These are phyloP conservation scores for Russula griseocarnosa DNA, from an alignment of 768 basidiomycete species.

Conservation along the genomic window DNA sequence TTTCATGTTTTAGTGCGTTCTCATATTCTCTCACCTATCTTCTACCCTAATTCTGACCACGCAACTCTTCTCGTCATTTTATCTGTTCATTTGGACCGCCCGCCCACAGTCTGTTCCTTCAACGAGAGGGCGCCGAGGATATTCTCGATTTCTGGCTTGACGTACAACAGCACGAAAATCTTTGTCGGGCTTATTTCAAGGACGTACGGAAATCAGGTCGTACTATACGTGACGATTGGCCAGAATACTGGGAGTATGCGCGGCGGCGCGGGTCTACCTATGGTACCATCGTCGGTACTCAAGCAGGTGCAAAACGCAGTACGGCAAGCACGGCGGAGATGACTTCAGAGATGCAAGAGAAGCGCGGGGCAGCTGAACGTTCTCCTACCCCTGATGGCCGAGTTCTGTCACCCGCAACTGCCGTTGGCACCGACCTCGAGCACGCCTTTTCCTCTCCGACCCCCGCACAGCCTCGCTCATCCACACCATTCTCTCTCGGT, in stretches of 20 bases:
- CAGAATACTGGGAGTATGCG: slow-evolving; percentile 95
- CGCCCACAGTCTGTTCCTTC: slow-evolving; percentile 86
- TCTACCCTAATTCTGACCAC: slow-evolving; percentile 19
- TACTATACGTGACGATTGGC: slow-evolving; percentile 95
- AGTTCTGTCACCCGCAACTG: slow-evolving; percentile 50
- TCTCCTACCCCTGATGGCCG: slow-evolving; percentile 42
- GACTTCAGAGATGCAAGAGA: slow-evolving; percentile 61
- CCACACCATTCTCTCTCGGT: slow-evolving; percentile 75
- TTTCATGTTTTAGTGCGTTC: slow-evolving; percentile 96
- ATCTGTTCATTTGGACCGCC: slow-evolving; percentile 1
- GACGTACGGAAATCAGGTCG: slow-evolving; percentile 94
- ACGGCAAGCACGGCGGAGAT: slow-evolving; percentile 77
- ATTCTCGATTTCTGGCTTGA: slow-evolving; percentile 98
- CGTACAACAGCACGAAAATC: slow-evolving; percentile 98
- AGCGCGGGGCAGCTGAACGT: slow-evolving; percentile 54
- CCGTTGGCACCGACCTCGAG: slow-evolving; percentile 39
- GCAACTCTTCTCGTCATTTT: no score
- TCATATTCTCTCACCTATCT: slow-evolving; percentile 15
- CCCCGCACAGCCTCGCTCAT: slow-evolving; percentile 51
- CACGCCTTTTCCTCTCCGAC: slow-evolving; percentile 31
- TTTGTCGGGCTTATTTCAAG: slow-evolving; percentile 98
- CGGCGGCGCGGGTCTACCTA: slow-evolving; percentile 90
- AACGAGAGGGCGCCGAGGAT: slow-evolving; percentile 94
- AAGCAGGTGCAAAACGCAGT: slow-evolving; percentile 66
- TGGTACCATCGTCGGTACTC: slow-evolving; percentile 77